Evolutionary conservation across 305 asterid species (phyloP).

Genomic region (Rubia peregrina): DNA sequence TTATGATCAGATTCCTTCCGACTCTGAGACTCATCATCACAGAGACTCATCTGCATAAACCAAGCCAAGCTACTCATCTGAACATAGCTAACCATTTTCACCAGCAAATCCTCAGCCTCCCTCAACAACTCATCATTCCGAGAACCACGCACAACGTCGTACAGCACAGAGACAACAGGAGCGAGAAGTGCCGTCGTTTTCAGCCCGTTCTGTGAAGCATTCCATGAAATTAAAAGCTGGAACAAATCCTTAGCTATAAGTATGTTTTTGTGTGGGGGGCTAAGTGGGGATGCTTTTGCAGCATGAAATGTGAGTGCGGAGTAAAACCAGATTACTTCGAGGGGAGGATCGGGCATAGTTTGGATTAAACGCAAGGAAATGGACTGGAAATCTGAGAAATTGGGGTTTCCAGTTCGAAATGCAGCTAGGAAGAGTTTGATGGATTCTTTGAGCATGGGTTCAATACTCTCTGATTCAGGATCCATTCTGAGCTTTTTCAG

Average conservation of each 20-base stretch:
- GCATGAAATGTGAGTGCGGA: conserved; percentile 57
- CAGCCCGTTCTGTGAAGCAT: conserved; percentile 38
- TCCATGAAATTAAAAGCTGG: conserved; percentile 48
- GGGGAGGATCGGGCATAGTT: conserved; percentile 80
- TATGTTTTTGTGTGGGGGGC: conserved; percentile 26
- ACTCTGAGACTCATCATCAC: conserved; percentile 31
- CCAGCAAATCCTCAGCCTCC: conserved; percentile 47
- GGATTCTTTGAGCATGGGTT: conserved; percentile 58
- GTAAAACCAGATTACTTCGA: conserved; percentile 80
- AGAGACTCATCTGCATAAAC: conserved; percentile 34
- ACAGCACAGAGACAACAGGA: conserved; percentile 55
- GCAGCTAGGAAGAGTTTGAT: conserved; percentile 50
- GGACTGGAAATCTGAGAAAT: conserved; percentile 59
- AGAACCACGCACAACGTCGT: conserved; percentile 33
- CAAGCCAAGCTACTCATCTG: conserved; percentile 30
- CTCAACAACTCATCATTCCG: conserved; percentile 21
- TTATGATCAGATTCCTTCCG: conserved; percentile 29
- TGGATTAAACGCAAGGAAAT: conserved; percentile 72
- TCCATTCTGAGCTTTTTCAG: conserved; percentile 24
- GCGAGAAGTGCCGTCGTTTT: conserved; percentile 70
- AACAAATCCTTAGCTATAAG: conserved; percentile 55
- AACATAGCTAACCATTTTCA: conserved; percentile 36
- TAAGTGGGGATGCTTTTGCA: conserved; percentile 35
- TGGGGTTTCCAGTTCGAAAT: conserved; percentile 44
- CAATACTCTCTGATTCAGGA: conserved; percentile 27